Evolutionary conservation across 2,329 filamentous ascomycete genomes (phyloP).

Genomic region (Aureobasidium musti): DNA sequence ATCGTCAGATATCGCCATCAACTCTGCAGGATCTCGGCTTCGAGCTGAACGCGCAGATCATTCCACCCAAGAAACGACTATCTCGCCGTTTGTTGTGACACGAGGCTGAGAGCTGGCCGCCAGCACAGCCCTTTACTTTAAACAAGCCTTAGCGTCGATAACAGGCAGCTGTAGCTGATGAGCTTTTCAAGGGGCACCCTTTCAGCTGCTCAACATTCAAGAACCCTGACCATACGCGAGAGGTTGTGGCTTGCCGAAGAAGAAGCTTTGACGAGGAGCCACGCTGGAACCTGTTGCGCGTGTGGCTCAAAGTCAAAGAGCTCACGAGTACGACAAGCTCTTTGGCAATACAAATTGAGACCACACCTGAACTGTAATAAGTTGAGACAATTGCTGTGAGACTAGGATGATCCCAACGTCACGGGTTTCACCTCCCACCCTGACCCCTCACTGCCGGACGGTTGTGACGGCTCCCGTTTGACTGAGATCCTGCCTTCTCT

Average conservation of each 20-base stretch:
- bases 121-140: conserved; percentile 16
- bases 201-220: background rate
- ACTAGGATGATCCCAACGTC: conserved; percentile 19
- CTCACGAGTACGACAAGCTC: background rate
- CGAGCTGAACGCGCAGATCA: conserved; percentile 18
- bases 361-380: conserved; percentile 22
- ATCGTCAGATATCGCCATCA: conserved; percentile 14
- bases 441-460: conserved; percentile 16
- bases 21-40: conserved; percentile 19
- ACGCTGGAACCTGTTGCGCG: background rate
- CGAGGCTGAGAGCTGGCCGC: background rate
- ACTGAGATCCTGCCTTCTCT: conserved; percentile 8
- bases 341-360: background rate
- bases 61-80: conserved; percentile 21
- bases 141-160: background rate
- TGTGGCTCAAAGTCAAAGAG: background rate
- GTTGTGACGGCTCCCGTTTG: conserved; percentile 1
- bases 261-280: background rate
- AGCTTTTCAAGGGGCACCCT: background rate
- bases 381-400: conserved; percentile 23
- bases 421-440: conserved; percentile 16
- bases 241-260: conserved; percentile 3
- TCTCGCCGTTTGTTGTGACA: conserved; percentile 14
- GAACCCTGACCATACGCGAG: conserved; percentile 5
- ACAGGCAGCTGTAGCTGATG: background rate